Evolutionary conservation across 2,329 filamentous ascomycete genomes (phyloP), one percentile per base, ranked within the genome.

Genomic region (Colletotrichum tofieldiae): DNA sequence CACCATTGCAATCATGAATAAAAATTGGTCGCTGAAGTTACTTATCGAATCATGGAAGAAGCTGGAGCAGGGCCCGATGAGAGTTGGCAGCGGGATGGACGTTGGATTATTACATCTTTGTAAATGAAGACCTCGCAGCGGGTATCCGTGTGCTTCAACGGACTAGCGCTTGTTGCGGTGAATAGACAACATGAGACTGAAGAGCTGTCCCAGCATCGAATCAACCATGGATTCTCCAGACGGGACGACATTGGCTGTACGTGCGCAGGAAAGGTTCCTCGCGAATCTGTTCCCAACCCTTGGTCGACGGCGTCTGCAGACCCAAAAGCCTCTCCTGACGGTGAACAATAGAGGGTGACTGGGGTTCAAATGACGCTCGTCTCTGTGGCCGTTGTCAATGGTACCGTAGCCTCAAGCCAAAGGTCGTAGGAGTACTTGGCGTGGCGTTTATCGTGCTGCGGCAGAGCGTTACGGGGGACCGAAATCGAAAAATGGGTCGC

Each of bases 221-320:
- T 14, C 45, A 23, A 14, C 35, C 29, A 39, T 41, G 45, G 60
- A 62, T 63, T 63, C 35, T 63, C 60, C 47, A 41, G 60, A 52
- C 35, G 3, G n/a, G 35, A 41, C 14, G 16, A 29, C 60, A 43
- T 51, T 32, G 49, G 37, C 35, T 41, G 64, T 39, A 59, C 69
- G 65, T 64, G 59, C 59, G 11, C 49, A 32, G 47, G 41, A 54
- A 45, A 23, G n/a, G 51, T 45, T 64, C 49, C 60, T 72, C 69
- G 59, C 65, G 52, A 45, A 69, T 72, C 65, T 64, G 52, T 32
- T 47, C 37, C 54, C n/a, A 56, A 37, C 47, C 51, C 65, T 47
- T 54, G 65, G 29, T 45, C 32, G n/a, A 39, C 47, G 51, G 51
- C 56, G 68, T 56, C 55, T 41, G 54, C 35, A 43, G 45, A 32